Conservation (phyloP, 441 rosid species). For the Pelargonium cotyledonis region DNA sequence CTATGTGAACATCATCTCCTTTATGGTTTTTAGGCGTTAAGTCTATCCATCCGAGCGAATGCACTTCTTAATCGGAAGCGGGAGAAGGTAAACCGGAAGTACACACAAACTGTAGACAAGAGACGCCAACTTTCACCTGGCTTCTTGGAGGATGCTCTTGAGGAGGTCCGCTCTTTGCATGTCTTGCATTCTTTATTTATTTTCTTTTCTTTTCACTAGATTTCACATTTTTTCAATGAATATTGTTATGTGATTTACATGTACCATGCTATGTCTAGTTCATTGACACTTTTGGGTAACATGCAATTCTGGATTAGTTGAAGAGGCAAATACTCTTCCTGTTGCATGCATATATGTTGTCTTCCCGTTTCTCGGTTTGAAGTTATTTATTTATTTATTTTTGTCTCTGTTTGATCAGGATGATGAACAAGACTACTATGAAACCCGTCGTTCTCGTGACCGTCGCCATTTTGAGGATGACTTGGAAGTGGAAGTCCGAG, state of each 20-base stretch:
- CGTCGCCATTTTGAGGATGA: slow-evolving; percentile 77
- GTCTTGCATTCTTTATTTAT: slow-evolving; percentile 10
- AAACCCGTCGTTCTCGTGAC: slow-evolving; percentile 53
- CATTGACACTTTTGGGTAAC: background rate
- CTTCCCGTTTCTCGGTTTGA: background rate
- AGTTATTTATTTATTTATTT: slow-evolving; percentile 11
- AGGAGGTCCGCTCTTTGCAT: slow-evolving; percentile 53
- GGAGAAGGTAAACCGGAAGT: slow-evolving; percentile 80
- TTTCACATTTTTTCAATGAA: background rate
- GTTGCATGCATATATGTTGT: slow-evolving; percentile 1
- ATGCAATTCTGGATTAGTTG: background rate
- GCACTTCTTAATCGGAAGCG: slow-evolving; percentile 76
- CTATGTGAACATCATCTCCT: slow-evolving; percentile 10
- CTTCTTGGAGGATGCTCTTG: slow-evolving; percentile 90
- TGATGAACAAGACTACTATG: slow-evolving; percentile 78
- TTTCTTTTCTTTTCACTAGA: slow-evolving; percentile 1
- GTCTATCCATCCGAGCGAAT: slow-evolving; percentile 84
- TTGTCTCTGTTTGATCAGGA: slow-evolving; percentile 40
- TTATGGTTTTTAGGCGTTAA: slow-evolving; percentile 62
- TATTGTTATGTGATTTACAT: background rate
- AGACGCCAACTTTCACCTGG: slow-evolving; percentile 87
- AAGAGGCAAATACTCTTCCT: background rate
- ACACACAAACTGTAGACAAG: slow-evolving; percentile 59
- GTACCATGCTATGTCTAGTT: slow-evolving; percentile 5
- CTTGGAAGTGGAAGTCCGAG: slow-evolving; percentile 80